Evolutionary conservation across 139 green algal genomes (phyloP).

Genomic region (Tetraselmis chui): DNA sequence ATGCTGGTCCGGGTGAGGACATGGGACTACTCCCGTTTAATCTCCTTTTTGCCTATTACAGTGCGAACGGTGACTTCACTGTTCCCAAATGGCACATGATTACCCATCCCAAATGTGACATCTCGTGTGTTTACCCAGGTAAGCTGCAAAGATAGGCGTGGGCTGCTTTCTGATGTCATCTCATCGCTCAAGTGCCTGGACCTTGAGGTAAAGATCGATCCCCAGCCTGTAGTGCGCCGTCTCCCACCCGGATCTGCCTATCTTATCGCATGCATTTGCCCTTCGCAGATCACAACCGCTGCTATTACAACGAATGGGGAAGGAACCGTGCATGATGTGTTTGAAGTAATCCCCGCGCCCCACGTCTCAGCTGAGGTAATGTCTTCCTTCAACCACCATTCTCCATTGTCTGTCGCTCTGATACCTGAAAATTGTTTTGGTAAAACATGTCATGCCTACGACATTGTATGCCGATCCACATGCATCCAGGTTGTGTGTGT

Average conservation of each 20-base stretch:
- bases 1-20: conserved; percentile 28
- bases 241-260: too few relatives aligned
- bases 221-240: too few relatives aligned
- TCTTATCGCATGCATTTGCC: too few relatives aligned
- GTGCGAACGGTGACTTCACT: too few relatives aligned
- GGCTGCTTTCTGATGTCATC: conserved; percentile 60
- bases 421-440: conserved; percentile 26
- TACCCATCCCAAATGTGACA: too few relatives aligned
- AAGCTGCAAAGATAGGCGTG: conserved; percentile 54
- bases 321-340: conserved; percentile 54
- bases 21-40: too few relatives aligned
- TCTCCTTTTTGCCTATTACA: too few relatives aligned
- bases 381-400: too few relatives aligned
- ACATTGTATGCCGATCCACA: too few relatives aligned
- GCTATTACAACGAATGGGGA: conserved; percentile 55
- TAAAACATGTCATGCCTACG: conserved; percentile 25
- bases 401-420: background rate
- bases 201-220: conserved; percentile 56
- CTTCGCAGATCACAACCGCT: conserved; percentile 47
- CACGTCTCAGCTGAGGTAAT: conserved; percentile 5
- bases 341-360: conserved; percentile 37
- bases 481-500: too few relatives aligned
- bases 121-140: conserved; percentile 40
- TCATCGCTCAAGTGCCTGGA: conserved; percentile 41
- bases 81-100: too few relatives aligned